Base-by-base conservation (phyloP, 371 early-diverging fungal genomes). In the Syncephalastrum racemosum region DNA sequence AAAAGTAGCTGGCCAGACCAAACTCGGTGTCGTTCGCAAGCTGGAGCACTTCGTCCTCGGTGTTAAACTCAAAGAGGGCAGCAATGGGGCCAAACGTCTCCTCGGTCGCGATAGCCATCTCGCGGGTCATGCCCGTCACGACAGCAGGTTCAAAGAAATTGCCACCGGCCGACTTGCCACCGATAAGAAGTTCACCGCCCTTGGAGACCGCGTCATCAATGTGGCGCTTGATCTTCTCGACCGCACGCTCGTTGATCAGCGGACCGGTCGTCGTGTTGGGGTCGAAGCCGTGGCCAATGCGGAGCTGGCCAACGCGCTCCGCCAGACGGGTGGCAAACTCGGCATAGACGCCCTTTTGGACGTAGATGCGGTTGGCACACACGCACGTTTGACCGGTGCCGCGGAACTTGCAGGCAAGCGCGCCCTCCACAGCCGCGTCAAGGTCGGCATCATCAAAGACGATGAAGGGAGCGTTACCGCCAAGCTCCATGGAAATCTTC, bases 401-500 rank as follows among this genome's bases (percentile, higher is more conserved):
- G 58, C 94, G 81, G 80, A 91, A 94, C 71, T 94, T 96, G 61
- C 88, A 83, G 4, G 71, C 71, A 20, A 96, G 64, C 6, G 79
- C 67, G 53, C 79, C 80, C 44, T 82, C 79, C 16, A 88, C 85
- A 12, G 91, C 90, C 36, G 66, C 59, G 43, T 78, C 73, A 4
- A 91, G 36, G 61, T 90, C 85, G 4, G 91, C 91, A 64, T 90
- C 89, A 59, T 85, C 92, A 71, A 96, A 95, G 4, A 94, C 91
- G 63, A 96, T 92, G 58, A 93, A 92, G 3, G 96, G 87, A 10
- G 96, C 94, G 58, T 92, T 92, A 51, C 92, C 93, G 46, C 93
- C 93, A 5, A 92, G 67, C 62, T 92, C 93, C 73, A 92, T 66
- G 14, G 91, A 88, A 0, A 90, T 63, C 56, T 84, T 87, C 75